Conservation (phyloP, 169 alveolate species). For the Plasmodium adleri region DNA sequence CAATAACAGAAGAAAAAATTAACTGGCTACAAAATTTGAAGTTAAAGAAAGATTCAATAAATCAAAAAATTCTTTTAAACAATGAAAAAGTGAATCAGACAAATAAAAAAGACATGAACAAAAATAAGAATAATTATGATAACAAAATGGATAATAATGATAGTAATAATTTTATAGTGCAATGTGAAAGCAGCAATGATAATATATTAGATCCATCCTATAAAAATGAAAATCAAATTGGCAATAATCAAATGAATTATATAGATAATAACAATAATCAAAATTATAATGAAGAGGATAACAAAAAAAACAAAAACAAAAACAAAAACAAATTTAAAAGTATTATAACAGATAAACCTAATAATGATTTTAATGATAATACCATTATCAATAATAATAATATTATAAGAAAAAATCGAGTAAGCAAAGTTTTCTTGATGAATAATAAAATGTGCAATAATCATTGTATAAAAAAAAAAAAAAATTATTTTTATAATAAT, state of each 20-base stretch:
- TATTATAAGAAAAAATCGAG: not conserved
- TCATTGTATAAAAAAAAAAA: not conserved
- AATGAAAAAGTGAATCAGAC: not conserved
- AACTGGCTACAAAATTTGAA: constrained; percentile 57
- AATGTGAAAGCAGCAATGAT: not conserved
- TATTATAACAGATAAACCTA: not conserved
- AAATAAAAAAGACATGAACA: not conserved
- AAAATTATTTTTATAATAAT: not conserved
- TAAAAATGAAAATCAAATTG: not conserved
- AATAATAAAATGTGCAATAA: not conserved
- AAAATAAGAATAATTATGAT: not conserved
- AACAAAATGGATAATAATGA: not conserved
- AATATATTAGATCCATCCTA: not conserved
- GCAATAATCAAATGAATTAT: not conserved
- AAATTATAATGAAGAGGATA: not conserved
- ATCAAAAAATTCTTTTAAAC: constrained; percentile 4
- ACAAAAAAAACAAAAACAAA: not conserved
- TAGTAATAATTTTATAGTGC: not conserved
- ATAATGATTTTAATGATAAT: not conserved
- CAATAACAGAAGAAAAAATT: constrained; percentile 77
- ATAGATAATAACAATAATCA: not conserved
- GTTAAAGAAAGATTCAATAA: constrained; percentile 9
- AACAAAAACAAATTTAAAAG: not conserved
- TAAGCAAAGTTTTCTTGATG: constrained; percentile 40
- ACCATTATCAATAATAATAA: too few relatives aligned